Evolutionary conservation across 2,329 filamentous ascomycete genomes (phyloP).

Genomic region (Alternaria longipes): DNA sequence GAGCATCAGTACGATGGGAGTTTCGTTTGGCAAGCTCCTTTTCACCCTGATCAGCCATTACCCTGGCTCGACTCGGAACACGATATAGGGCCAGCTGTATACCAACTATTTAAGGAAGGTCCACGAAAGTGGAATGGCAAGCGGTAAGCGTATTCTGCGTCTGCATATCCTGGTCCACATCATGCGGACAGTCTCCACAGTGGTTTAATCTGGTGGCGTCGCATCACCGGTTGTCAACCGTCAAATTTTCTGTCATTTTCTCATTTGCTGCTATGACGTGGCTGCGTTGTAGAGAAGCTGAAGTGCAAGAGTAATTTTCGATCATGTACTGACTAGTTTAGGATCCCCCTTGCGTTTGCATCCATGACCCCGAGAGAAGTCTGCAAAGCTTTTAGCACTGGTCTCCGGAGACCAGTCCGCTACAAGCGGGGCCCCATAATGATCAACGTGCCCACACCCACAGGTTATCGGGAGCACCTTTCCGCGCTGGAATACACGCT

Average conservation of each 20-base stretch:
- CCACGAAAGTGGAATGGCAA: slow-evolving; percentile 82
- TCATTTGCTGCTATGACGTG: slow-evolving; percentile 19
- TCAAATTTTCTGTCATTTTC: slow-evolving; percentile 20
- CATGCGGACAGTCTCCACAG: slow-evolving; percentile 32
- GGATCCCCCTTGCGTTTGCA: slow-evolving; percentile 91
- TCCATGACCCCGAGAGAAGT: slow-evolving; percentile 84
- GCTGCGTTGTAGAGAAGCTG: slow-evolving; percentile 12
- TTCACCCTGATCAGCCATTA: slow-evolving; percentile 86
- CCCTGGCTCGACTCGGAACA: slow-evolving; percentile 98
- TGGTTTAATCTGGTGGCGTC: slow-evolving; percentile 30
- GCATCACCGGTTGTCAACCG: slow-evolving; percentile 19
- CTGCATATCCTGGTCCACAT: slow-evolving; percentile 32
- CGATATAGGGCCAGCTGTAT: slow-evolving; percentile 88
- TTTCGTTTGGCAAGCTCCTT: slow-evolving; percentile 92
- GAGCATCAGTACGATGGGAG: slow-evolving; percentile 84
- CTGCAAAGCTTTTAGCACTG: slow-evolving; percentile 80
- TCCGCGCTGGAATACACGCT: slow-evolving; percentile 70
- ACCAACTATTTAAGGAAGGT: slow-evolving; percentile 96
- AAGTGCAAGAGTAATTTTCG: slow-evolving; percentile 26
- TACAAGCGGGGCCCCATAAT: slow-evolving; percentile 84
- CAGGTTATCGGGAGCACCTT: slow-evolving; percentile 88
- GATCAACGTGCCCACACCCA: slow-evolving; percentile 83
- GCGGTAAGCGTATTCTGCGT: slow-evolving; percentile 60
- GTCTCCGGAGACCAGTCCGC: slow-evolving; percentile 77
- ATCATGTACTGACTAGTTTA: slow-evolving; percentile 50